Conservation (phyloP, 306 rosid genomes). For the Prunus mongolica region DNA sequence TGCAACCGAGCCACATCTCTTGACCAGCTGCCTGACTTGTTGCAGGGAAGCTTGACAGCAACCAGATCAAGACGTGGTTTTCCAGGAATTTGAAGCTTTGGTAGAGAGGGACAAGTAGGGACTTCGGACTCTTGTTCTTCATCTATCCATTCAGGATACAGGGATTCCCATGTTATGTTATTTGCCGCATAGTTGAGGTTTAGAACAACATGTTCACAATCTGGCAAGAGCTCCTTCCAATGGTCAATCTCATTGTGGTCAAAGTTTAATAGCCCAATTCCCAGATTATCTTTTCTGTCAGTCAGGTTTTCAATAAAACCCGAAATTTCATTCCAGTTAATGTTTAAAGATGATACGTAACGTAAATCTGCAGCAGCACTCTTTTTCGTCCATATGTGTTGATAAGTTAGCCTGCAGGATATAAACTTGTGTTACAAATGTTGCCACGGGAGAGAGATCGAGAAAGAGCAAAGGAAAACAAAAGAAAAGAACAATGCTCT, state of each 20-base stretch:
- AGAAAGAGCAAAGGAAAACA: neutral
- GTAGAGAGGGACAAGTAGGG: constrained; percentile 77
- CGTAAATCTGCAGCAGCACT: constrained; percentile 40
- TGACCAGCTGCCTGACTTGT: constrained; percentile 67
- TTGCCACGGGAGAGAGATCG: neutral
- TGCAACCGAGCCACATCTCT: constrained; percentile 88
- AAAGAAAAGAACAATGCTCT: neutral
- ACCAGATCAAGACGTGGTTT: constrained; percentile 75
- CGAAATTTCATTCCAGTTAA: constrained; percentile 68
- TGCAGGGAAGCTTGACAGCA: constrained; percentile 83
- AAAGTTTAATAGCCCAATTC: constrained; percentile 81
- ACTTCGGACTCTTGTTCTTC: constrained; percentile 87
- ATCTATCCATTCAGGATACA: constrained; percentile 94
- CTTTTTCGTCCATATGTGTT: constrained; percentile 31
- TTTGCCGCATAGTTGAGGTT: constrained; percentile 40
- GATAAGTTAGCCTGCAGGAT: constrained; percentile 41
- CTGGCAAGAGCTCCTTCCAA: constrained; percentile 73
- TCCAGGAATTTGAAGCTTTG: constrained; percentile 55
- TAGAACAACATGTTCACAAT: constrained; percentile 55
- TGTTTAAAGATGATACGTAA: constrained; percentile 46
- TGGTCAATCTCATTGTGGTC: constrained; percentile 59
- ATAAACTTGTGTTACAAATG: neutral
- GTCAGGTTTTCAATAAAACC: constrained; percentile 40
- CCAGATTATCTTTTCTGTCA: constrained; percentile 51
- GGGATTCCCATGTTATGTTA: constrained; percentile 65